Evolutionary conservation across 352 stramenopile genomes (phyloP), one percentile per base, ranked within the genome.

Genomic region (Phytopythium montanum): DNA sequence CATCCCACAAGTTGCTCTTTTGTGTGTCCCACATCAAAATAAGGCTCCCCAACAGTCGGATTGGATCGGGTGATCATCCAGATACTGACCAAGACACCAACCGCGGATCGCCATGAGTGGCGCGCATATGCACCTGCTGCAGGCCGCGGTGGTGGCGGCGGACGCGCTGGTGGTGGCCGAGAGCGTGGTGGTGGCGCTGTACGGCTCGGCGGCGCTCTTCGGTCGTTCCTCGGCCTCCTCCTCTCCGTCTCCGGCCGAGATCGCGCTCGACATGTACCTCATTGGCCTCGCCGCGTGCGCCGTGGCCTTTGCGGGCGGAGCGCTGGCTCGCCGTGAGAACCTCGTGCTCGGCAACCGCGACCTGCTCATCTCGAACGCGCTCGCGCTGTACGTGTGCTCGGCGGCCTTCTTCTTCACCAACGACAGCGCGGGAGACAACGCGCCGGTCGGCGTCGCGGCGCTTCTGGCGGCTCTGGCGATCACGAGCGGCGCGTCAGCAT

Each of bases 341-440:
- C 25, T 56, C 50, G 50, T 56, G 16, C 50, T 42, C n/a, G 50
- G 31, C 29, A 56, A 56, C 33, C 33, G 50, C 21, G 50, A 56
- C n/a, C 33, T 56, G 50, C 50, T 56, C 31, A 45, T 44, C 50
- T 45, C 50, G 8, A 56, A 42, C 31, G 28, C 50, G n/a, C 50
- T 45, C 50, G 29, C 33, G n/a, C 14, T 56, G 8, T 56, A 56
- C 33, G 50, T 56, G 50, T 45, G 50, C 50, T n/a, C 50, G 33
- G 50, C 29, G 8, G 50, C 50, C 18, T 44, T 56, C 50, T 56
- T 56, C 50, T 26, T 56, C 50, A 56, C 50, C 29, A 42, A 44
- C 50, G 33, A 56, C 50, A 44, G 29, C 50, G 19, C 45, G 31
- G 25, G 23, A 29, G 31, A 44, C 29, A 26, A 45, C 31, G 50